phyloP scores from a whole-genome alignment of 2,329 filamentous ascomycete species.

The Raffaelea albimanens region DNA sequence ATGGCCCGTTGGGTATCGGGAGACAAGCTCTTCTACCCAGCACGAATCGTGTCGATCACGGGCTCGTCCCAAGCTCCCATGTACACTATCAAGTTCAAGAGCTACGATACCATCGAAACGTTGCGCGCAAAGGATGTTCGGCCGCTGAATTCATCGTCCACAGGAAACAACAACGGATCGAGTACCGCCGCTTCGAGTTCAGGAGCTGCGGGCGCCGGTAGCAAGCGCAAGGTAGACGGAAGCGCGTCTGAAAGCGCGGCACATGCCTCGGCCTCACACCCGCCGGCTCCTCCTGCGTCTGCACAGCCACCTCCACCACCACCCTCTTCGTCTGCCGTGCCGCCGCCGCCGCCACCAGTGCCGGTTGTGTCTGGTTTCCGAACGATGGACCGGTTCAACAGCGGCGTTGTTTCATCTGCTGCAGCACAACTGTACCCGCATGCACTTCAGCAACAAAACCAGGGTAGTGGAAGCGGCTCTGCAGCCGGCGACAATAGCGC shows the following conservation, averaged over 20 bases:
- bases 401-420: constrained; percentile 43
- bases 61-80: constrained; percentile 85
- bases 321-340: constrained; percentile 24
- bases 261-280: no score
- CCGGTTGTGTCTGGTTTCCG: background rate
- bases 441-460: constrained; percentile 30
- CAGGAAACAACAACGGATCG: background rate
- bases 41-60: constrained; percentile 86
- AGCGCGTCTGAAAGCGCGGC: constrained; percentile 32
- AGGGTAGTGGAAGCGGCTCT: background rate
- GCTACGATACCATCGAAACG: constrained; percentile 77
- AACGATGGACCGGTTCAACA: constrained; percentile 19
- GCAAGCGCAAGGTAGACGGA: constrained; percentile 78
- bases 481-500: constrained; percentile 44
- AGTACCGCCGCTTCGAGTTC: constrained; percentile 29
- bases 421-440: constrained; percentile 46
- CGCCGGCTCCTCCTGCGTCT: background rate
- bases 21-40: constrained; percentile 84
- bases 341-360: background rate
- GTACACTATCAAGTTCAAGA: constrained; percentile 92
- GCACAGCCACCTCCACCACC: background rate
- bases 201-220: background rate
- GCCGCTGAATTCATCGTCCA: constrained; percentile 41
- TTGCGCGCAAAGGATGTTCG: constrained; percentile 75
- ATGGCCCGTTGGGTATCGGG: constrained; percentile 85